These are phyloP conservation scores for Lasiodiplodia hormozganensis DNA, from an alignment of 2,329 filamentous ascomycete genomes.

Conservation along the genomic window DNA sequence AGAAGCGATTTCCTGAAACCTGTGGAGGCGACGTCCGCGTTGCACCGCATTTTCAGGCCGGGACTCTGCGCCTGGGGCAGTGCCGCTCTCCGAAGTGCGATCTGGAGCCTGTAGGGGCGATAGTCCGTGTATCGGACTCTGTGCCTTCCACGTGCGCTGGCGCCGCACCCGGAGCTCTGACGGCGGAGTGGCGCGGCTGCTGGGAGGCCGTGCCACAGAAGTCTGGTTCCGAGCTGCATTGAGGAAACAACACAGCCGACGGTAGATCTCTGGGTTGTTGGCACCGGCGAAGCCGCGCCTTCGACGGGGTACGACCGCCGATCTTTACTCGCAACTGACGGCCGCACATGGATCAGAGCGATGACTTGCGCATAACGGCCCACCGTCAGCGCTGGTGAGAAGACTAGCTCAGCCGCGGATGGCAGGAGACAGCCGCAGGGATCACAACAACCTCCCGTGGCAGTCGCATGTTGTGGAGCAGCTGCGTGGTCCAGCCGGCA, in stretches of 20 bases:
- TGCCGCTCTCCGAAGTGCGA: constrained; percentile 3
- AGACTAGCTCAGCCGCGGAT: constrained; percentile 2
- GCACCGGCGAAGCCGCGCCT: constrained; percentile 4
- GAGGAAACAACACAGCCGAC: neutral
- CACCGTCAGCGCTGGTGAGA: constrained; percentile 4
- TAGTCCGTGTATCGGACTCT: neutral
- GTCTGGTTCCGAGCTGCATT: constrained; percentile 16
- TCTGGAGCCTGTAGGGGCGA: constrained; percentile 7
- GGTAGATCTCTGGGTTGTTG: constrained; percentile 1
- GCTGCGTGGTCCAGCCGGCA: neutral
- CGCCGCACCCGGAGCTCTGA: constrained; percentile 18
- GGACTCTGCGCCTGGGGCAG: constrained; percentile 2
- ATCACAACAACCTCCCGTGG: neutral
- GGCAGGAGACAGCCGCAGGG: neutral
- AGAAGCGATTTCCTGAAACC: constrained; percentile 19
- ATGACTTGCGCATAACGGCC: constrained; percentile 20
- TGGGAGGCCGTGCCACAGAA: constrained; percentile 18
- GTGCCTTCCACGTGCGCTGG: constrained; percentile 21
- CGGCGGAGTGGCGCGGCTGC: constrained; percentile 15
- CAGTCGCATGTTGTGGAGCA: neutral
- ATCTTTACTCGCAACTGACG: constrained; percentile 10
- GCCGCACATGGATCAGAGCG: constrained; percentile 16
- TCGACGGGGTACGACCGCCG: constrained; percentile 3
- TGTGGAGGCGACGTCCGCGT: constrained; percentile 21
- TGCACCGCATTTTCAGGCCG: constrained; percentile 6